Evolutionary conservation across 2,329 filamentous ascomycete genomes (phyloP).

Genomic region (Gnomoniopsis smithogilvyi): DNA sequence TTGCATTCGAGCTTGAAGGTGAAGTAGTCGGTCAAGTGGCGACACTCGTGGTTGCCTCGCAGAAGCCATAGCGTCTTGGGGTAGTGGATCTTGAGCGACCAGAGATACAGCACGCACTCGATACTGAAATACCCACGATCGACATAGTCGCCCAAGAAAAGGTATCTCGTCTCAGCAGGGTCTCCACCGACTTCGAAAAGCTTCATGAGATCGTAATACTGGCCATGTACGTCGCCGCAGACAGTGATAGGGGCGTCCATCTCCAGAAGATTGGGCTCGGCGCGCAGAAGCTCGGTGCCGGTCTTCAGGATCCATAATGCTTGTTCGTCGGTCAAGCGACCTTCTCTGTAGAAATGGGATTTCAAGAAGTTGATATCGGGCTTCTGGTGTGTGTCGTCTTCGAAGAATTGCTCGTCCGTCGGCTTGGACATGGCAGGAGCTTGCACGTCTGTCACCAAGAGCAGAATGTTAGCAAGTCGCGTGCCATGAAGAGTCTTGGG

Average conservation of each 20-base stretch:
- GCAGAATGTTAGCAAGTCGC: conserved; percentile 3
- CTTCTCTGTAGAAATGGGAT: conserved; percentile 97
- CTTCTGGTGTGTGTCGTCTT: conserved; percentile 79
- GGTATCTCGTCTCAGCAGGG: conserved; percentile 90
- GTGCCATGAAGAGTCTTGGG: background rate
- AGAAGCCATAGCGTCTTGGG: conserved; percentile 96
- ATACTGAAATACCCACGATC: conserved; percentile 99
- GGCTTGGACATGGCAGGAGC: conserved; percentile 92
- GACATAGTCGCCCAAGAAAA: conserved; percentile 97
- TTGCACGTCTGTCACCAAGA: conserved; percentile 59
- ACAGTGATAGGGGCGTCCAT: conserved; percentile 99
- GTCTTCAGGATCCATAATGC: conserved; percentile 91
- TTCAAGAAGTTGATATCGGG: conserved; percentile 93
- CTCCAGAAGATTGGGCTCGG: conserved; percentile 93
- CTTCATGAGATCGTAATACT: conserved; percentile 99
- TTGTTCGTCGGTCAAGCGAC: conserved; percentile 94
- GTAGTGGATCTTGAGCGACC: conserved; percentile 98
- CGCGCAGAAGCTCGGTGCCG: conserved; percentile 81
- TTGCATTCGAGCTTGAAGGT: conserved; percentile 99
- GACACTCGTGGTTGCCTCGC: conserved; percentile 96
- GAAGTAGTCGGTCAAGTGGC: conserved; percentile 99
- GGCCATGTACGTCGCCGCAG: conserved; percentile 95
- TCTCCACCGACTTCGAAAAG: conserved; percentile 98
- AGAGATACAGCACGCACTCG: conserved; percentile 97
- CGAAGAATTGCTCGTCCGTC: conserved; percentile 91